phyloP scores from a whole-genome alignment of 768 basidiomycete species.

The Antrodiella citrinella region DNA sequence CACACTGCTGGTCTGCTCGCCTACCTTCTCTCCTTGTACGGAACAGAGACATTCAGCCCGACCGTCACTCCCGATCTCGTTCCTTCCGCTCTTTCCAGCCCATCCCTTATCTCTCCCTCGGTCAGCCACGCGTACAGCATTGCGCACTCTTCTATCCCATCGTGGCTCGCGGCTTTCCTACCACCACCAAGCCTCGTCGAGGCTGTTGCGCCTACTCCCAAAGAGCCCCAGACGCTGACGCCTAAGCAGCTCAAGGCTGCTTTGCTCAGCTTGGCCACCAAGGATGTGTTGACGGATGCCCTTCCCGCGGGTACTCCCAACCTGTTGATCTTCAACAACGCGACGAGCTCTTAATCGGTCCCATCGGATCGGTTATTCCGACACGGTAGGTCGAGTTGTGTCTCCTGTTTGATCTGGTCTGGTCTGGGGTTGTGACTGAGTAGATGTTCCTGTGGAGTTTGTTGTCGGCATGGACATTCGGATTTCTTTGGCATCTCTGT shows the following conservation, averaged over 20 bases:
- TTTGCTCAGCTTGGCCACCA: conserved; percentile 49
- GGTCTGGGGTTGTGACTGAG: too few relatives aligned
- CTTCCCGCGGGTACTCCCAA: conserved; percentile 48
- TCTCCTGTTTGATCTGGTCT: background rate
- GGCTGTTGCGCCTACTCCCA: conserved; percentile 35
- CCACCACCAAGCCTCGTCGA: conserved; percentile 43
- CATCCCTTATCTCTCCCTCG: conserved; percentile 26
- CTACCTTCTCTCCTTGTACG: conserved; percentile 88
- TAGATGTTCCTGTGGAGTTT: too few relatives aligned
- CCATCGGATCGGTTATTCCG: too few relatives aligned
- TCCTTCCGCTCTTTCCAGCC: conserved; percentile 27
- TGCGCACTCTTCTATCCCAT: conserved; percentile 47
- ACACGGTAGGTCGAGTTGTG: conserved; percentile 3
- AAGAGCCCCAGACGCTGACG: conserved; percentile 33
- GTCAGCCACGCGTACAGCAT: conserved; percentile 45
- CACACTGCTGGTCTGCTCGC: conserved; percentile 86
- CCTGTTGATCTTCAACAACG: conserved; percentile 76
- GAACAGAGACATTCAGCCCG: conserved; percentile 55
- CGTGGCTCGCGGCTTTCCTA: conserved; percentile 49
- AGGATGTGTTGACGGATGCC: conserved; percentile 34
- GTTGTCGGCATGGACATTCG: too few relatives aligned
- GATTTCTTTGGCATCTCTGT: too few relatives aligned
- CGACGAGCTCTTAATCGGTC: too few relatives aligned
- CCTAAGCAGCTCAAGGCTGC: conserved; percentile 73
- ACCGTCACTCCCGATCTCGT: conserved; percentile 29